phyloP scores from a whole-genome alignment of 495 filamentous ascomycete species.

The Xylaria acuta region DNA sequence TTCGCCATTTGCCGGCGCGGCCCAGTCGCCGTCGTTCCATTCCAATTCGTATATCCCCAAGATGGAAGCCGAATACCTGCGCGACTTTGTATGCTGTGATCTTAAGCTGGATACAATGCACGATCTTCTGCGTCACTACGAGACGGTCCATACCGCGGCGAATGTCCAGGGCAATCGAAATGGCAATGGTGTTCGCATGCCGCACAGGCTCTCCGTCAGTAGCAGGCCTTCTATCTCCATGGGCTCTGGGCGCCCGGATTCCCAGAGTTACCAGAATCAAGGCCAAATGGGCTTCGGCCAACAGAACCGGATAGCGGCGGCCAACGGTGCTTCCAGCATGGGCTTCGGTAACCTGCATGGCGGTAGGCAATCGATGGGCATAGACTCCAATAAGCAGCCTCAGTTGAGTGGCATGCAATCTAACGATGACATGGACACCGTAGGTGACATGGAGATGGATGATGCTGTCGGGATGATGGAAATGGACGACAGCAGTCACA shows the following conservation, averaged over 20 bases:
- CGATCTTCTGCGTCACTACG: conserved; percentile 94
- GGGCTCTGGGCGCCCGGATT: conserved; percentile 37
- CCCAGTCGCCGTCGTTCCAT: conserved; percentile 93
- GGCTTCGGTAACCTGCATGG: conserved; percentile 51
- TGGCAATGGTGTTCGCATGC: conserved; percentile 38
- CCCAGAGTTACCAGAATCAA: conserved; percentile 48
- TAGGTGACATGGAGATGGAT: conserved; percentile 98
- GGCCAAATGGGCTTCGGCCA: conserved; percentile 43
- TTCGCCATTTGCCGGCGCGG: conserved; percentile 76
- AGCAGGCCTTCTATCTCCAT: conserved; percentile 38
- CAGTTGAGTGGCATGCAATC: conserved; percentile 40
- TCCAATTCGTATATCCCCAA: conserved; percentile 98
- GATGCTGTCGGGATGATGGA: conserved; percentile 73
- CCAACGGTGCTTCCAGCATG: conserved; percentile 36
- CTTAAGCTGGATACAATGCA: conserved; percentile 86
- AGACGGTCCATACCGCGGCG: conserved; percentile 78
- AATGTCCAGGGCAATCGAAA: conserved; percentile 46
- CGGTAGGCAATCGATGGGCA: conserved; percentile 49
- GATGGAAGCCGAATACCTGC: conserved; percentile 96
- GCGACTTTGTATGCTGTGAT: conserved; percentile 93
- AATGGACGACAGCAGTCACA: conserved; percentile 61
- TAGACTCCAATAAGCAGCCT: conserved; percentile 41
- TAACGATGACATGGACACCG: conserved; percentile 79
- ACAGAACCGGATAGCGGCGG: conserved; percentile 30
- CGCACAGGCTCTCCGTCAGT: conserved; percentile 37